These are phyloP conservation scores for Salix caprea DNA, from an alignment of 345 rosid genomes.

Conservation along the genomic window DNA sequence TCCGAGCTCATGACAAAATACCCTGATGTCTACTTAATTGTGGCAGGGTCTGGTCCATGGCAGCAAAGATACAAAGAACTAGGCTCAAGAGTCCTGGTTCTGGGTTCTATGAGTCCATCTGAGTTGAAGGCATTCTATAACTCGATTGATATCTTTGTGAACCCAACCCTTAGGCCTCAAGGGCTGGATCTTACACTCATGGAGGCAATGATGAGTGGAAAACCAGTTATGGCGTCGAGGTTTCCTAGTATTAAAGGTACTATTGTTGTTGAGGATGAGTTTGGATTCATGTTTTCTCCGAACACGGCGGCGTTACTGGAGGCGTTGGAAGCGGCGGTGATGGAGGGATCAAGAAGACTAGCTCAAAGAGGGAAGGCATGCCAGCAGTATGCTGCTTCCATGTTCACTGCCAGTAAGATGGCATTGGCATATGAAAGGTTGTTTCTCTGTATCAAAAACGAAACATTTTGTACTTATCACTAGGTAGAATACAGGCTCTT, in stretches of 20 bases:
- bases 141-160: slow-evolving; percentile 67
- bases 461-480: slow-evolving; percentile 57
- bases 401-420: slow-evolving; percentile 89
- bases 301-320: slow-evolving; percentile 69
- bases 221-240: slow-evolving; percentile 80
- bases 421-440: slow-evolving; percentile 84
- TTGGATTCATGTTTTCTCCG: slow-evolving; percentile 85
- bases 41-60: slow-evolving; percentile 96
- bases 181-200: slow-evolving; percentile 84
- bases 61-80: slow-evolving; percentile 64
- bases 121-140: slow-evolving; percentile 68
- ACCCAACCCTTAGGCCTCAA: slow-evolving; percentile 89
- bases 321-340: slow-evolving; percentile 46
- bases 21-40: slow-evolving; percentile 48
- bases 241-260: slow-evolving; percentile 86
- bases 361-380: slow-evolving; percentile 72
- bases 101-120: slow-evolving; percentile 66
- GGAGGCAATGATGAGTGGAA: slow-evolving; percentile 98
- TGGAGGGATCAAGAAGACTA: slow-evolving; percentile 60
- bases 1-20: slow-evolving; percentile 34
- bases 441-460: slow-evolving; percentile 75
- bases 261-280: slow-evolving; percentile 72
- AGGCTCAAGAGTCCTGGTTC: slow-evolving; percentile 47
- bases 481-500: slow-evolving; percentile 9
- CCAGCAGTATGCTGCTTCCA: slow-evolving; percentile 57